These are phyloP conservation scores for Tolypocladium album DNA, from an alignment of 2,329 filamentous ascomycete genomes.

Conservation along the genomic window DNA sequence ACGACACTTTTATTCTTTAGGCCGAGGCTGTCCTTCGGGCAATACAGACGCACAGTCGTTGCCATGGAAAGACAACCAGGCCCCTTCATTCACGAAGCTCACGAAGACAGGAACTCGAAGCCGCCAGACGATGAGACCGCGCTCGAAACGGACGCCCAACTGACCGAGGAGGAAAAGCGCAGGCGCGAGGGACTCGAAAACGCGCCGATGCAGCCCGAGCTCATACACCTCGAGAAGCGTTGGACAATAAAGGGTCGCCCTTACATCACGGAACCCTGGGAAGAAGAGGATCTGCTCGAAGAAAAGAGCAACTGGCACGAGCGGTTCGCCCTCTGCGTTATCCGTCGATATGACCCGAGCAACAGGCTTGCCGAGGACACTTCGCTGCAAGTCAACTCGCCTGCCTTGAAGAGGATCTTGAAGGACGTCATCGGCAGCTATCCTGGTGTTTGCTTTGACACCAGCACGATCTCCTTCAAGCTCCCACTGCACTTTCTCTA, in stretches of 20 bases:
- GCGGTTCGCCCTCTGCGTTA: background rate
- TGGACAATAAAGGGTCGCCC: background rate
- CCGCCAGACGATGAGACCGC: background rate
- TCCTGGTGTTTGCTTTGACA: background rate
- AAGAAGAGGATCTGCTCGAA: background rate
- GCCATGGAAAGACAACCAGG: background rate
- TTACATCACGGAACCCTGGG: background rate
- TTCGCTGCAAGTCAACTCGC: background rate
- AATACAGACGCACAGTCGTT: background rate
- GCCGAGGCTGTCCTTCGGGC: background rate
- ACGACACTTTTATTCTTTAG: too few species aligned
- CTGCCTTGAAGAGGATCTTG: background rate
- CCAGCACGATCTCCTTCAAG: background rate
- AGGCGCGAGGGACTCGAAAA: background rate
- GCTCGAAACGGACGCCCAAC: background rate
- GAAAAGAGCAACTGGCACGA: background rate
- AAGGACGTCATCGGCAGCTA: background rate
- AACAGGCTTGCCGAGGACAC: background rate
- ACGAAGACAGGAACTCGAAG: background rate
- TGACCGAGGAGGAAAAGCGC: background rate
- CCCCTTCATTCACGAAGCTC: background rate
- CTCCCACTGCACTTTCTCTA: background rate
- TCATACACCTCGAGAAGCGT: background rate
- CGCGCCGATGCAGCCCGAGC: background rate
- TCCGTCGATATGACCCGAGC: background rate